These are phyloP conservation scores for Boletus huronensis DNA, from an alignment of 768 basidiomycete species.

Conservation along the genomic window DNA sequence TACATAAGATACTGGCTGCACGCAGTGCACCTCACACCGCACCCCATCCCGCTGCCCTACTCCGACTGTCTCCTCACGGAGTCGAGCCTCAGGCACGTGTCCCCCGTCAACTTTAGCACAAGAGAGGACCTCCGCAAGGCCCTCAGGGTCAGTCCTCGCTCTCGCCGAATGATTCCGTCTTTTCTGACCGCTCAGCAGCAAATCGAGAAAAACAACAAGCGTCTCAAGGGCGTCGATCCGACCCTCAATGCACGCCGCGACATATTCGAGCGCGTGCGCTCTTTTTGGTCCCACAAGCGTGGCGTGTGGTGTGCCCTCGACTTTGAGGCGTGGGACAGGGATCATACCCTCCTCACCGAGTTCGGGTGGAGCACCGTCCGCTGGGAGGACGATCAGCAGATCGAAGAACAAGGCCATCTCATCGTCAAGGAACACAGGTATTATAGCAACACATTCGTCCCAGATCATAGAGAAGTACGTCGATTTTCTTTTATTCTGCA, in stretches of 20 bases:
- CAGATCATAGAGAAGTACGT: conserved; percentile 55
- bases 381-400: conserved; percentile 51
- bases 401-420: conserved; percentile 54
- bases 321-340: conserved; percentile 80
- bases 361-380: conserved; percentile 69
- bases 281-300: conserved; percentile 56
- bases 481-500: neutral
- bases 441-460: conserved; percentile 64
- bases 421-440: conserved; percentile 59
- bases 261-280: conserved; percentile 65
- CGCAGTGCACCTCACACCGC: conserved; percentile 62
- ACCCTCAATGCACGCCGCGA: conserved; percentile 53
- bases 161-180: neutral
- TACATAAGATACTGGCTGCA: conserved; percentile 84
- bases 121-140: conserved; percentile 54
- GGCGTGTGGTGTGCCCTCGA: conserved; percentile 79
- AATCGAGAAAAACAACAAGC: conserved; percentile 79
- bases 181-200: conserved; percentile 38
- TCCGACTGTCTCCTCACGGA: conserved; percentile 70
- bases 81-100: conserved; percentile 54
- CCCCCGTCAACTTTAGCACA: conserved; percentile 54
- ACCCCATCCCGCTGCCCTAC: conserved; percentile 68
- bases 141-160: conserved; percentile 47
- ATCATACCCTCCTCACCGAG: conserved; percentile 72
- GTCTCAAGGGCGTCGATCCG: conserved; percentile 61